A percentile compares a stretch with the other conserved stretches of the same genome.
These are phyloP conservation scores for Barnettozyma wickerhamii DNA, from an alignment of 805 yeast species.

Conservation along the genomic window DNA sequence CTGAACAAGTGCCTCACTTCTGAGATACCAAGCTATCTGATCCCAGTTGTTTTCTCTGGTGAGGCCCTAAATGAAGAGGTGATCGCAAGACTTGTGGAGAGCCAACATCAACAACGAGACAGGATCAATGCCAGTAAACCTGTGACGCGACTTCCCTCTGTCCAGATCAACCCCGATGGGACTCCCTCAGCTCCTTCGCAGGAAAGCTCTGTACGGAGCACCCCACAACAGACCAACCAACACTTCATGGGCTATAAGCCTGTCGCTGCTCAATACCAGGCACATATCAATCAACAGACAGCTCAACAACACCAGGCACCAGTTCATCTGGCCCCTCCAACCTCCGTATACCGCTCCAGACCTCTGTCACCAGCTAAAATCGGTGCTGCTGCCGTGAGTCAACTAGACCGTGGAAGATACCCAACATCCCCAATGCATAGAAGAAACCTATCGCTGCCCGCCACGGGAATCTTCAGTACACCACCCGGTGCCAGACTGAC, in stretches of 20 bases:
- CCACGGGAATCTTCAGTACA: slow-evolving; percentile 4
- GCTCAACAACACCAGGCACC: background rate
- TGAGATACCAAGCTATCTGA: slow-evolving; percentile 59
- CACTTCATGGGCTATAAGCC: slow-evolving; percentile 1
- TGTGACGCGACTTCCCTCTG: background rate
- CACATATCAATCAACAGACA: slow-evolving; percentile 7
- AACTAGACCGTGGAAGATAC: slow-evolving; percentile 27
- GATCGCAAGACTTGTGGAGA: background rate
- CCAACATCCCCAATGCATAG: slow-evolving; percentile 30
- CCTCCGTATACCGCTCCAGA: slow-evolving; percentile 10
- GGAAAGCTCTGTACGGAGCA: background rate
- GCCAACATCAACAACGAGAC: slow-evolving; percentile 5
- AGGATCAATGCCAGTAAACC: slow-evolving; percentile 4
- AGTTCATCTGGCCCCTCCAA: slow-evolving; percentile 20
- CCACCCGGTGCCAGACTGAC: slow-evolving; percentile 19
- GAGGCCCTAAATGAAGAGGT: slow-evolving; percentile 24
- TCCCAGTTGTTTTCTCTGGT: slow-evolving; percentile 54
- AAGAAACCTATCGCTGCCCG: slow-evolving; percentile 38
- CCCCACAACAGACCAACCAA: background rate
- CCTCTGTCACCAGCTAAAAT: slow-evolving; percentile 65
- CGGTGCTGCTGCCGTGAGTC: slow-evolving; percentile 70
- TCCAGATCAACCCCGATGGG: background rate
- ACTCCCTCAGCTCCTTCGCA: background rate
- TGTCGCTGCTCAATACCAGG: background rate
- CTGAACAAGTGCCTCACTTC: slow-evolving; percentile 55